Evolutionary conservation across 2,329 filamentous ascomycete genomes (phyloP).

Genomic region (Septoria linicola): DNA sequence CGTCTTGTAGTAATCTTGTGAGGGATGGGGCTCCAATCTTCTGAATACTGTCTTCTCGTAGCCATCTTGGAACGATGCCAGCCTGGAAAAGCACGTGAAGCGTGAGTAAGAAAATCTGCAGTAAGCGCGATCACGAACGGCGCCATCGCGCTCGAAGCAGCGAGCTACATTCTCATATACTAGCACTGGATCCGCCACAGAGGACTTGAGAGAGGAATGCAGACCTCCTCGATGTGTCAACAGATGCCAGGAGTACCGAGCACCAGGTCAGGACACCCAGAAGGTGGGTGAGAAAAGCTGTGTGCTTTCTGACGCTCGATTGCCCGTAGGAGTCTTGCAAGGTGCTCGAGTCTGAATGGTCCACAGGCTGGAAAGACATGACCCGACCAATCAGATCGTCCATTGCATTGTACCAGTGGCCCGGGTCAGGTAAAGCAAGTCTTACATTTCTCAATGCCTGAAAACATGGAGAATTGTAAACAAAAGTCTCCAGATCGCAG

Average conservation of each 20-base stretch:
- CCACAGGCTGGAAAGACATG: not conserved
- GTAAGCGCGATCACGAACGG: constrained; percentile 2
- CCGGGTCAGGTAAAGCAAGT: too few relatives aligned
- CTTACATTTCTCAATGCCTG: too few relatives aligned
- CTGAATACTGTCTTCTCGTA: constrained; percentile 9
- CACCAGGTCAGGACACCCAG: constrained; percentile 15
- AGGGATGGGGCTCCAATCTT: constrained; percentile 10
- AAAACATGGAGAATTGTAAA: too few relatives aligned
- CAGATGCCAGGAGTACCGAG: constrained; percentile 25
- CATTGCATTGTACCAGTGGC: too few relatives aligned
- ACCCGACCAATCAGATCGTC: too few relatives aligned
- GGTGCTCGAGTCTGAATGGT: constrained; percentile 13
- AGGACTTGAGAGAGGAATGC: constrained; percentile 35
- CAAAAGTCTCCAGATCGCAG: too few relatives aligned
- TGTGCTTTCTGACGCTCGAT: constrained; percentile 4
- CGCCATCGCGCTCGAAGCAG: not conserved
- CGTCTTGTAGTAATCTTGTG: constrained; percentile 2
- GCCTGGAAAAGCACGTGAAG: constrained; percentile 1
- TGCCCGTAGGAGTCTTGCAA: constrained; percentile 10
- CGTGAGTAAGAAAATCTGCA: too few relatives aligned
- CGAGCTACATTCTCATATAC: constrained; percentile 12
- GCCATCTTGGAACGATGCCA: not conserved
- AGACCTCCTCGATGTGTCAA: constrained; percentile 30
- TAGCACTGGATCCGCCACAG: constrained; percentile 9
- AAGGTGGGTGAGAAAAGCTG: not conserved